These are phyloP conservation scores for Fonsecaea pedrosoi DNA, from an alignment of 2,329 filamentous ascomycete species.

Conservation along the genomic window DNA sequence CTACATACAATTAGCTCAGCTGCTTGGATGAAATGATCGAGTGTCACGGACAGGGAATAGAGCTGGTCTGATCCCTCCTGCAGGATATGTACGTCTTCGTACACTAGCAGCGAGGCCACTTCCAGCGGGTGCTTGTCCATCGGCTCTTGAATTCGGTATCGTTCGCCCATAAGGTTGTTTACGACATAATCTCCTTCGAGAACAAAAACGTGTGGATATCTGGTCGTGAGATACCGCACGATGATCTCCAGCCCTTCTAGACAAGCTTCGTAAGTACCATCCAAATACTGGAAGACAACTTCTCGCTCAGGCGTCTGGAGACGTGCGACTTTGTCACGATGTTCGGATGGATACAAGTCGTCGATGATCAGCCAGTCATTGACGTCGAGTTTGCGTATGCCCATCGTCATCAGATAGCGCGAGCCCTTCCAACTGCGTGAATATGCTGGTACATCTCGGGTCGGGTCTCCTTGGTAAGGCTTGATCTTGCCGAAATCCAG, in stretches of 20 bases:
- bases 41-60: neutral
- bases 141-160: neutral
- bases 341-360: neutral
- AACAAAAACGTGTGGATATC: neutral
- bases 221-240: neutral
- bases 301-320: neutral
- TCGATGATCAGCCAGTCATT: neutral
- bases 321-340: neutral
- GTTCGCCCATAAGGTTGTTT: neutral
- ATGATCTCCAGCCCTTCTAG: neutral
- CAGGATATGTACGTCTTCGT: neutral
- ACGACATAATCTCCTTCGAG: neutral
- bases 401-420: neutral
- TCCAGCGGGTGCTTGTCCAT: neutral
- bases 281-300: neutral
- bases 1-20: too few relatives aligned
- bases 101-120: neutral
- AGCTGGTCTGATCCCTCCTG: neutral
- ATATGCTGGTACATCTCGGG: neutral
- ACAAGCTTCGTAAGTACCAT: neutral
- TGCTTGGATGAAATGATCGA: too few relatives aligned
- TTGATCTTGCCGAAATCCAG: conserved; percentile 2
- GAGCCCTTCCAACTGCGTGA: neutral
- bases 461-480: neutral
- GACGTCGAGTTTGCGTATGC: neutral